Base-by-base conservation (phyloP, 106 monocot species). In the Iris macrosiphon region DNA sequence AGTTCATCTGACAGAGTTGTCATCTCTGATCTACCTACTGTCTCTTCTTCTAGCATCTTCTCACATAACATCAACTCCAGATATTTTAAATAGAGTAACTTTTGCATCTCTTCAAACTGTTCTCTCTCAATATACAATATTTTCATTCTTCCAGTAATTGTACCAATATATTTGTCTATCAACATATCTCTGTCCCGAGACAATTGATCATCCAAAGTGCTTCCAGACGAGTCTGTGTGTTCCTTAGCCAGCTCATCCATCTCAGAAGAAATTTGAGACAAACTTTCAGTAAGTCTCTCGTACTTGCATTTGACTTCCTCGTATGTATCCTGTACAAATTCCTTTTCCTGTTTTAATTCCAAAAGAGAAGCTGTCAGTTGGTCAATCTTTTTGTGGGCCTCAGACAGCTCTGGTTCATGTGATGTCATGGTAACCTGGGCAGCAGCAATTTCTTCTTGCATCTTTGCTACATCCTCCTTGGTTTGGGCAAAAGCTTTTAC, bases 1-100 rank as follows among this genome's bases (percentile, higher is more conserved):
- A 85, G 21, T 50, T 82, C 71, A 52, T 61, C 57, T 65, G 73
- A 69, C 49, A 88, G 19, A 15, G 23, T 63, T 18, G 17, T 71
- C 37, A 78, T 37, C 34, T 76, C 71, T 42, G 69, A 59, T 68
- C 43, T 76, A 49, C 55, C 65, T 60, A 61, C 19, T 62, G 56
- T 72, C 38, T 79, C 79, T 49, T 90, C 96, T 70, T 81, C 81
- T 45, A 89, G 27, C 43, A 89, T 75, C 26, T 43, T 72, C 61
- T 75, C 60, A 63, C 32, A 78, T 22, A 94, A 30, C 13, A 44
- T 65, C 27, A 57, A 45, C 22, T 94, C 84, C 67, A 61, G 72
- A 62, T 66, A 64, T 62, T 32, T 66, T 49, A 70, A 48, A 60
- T 75, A 83, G 4, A 96, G 31, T 47, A 65, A 80, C 33, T 14